Base-by-base conservation (phyloP, 1,284 basidiomycete species). In the Austroboletus rostrupii region DNA sequence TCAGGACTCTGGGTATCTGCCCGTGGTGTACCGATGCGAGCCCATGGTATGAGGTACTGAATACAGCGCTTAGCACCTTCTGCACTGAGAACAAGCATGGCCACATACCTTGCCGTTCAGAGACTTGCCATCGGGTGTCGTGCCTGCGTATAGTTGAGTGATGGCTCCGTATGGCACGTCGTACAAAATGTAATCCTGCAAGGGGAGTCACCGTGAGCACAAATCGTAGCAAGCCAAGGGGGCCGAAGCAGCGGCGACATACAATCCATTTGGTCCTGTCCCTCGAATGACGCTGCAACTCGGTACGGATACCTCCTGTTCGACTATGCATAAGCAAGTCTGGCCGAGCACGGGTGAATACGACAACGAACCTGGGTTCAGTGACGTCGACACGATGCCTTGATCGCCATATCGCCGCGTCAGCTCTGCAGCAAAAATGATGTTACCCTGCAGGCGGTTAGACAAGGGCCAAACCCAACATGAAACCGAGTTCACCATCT, bases 81-180 rank as follows among this genome's bases (percentile, higher is more conserved):
- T 43, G 16, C 17, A 23, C 31, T 7, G 16, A 33, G n/a, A 17
- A 28, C 13, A 12, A 38, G 19, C 2, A 38, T 10, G 5, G 2
- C 5, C 8, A 32, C 58, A 20, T 54, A 79, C 78, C 64, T 76
- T 71, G 33, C 78, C 79, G 44, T 75, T 76, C 9, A 75, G 55
- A 1, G 64, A 54, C 2, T 59, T 69, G 8, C 69, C 77, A 32
- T 77, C 72, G 0, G 70, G 64, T 0, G 67, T 57, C 1, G 76
- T 80, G 1, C 73, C 81, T 2, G 74, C 81, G 53, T 72, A 81
- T 2, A 83, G 63, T 45, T 76, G 77, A 1, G 76, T 83, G 13
- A 80, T 64, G 0, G 74, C 74, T 12, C 80, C 80, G 21, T 66
- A 59, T n/a, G 69, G 55, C 12, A 61, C 52, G 29, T 68, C 63